These are phyloP conservation scores for Eucalyptus erythrocorys DNA, from an alignment of 345 rosid genomes.

Conservation along the genomic window DNA sequence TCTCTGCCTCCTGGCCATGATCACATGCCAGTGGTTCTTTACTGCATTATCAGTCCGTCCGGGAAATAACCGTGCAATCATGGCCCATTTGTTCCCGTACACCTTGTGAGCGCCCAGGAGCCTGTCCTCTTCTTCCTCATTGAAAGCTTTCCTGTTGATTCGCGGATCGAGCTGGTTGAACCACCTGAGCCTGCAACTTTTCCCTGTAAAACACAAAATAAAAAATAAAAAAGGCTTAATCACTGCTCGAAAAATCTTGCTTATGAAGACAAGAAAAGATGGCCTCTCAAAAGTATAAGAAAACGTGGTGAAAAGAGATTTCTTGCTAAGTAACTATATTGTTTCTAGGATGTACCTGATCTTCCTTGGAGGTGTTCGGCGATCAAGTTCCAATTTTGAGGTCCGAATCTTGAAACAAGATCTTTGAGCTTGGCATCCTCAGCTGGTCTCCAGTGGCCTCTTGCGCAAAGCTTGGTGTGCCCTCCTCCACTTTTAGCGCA, in stretches of 20 bases:
- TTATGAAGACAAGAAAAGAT: background rate
- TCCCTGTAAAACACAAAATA: constrained; percentile 8
- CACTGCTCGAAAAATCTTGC: background rate
- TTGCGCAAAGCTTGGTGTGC: background rate
- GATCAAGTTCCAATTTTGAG: constrained; percentile 10
- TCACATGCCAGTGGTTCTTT: constrained; percentile 11
- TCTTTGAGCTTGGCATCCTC: constrained; percentile 6
- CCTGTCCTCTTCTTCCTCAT: constrained; percentile 31
- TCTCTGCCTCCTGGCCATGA: constrained; percentile 4
- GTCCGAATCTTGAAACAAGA: constrained; percentile 1
- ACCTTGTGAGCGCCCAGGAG: constrained; percentile 23
- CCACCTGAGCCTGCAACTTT: constrained; percentile 44
- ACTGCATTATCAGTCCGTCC: constrained; percentile 13
- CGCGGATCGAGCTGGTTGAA: constrained; percentile 40
- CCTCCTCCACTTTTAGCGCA: background rate
- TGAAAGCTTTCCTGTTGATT: constrained; percentile 25
- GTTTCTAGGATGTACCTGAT: background rate
- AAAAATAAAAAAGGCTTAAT: background rate
- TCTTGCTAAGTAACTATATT: background rate
- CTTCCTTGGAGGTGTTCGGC: constrained; percentile 1
- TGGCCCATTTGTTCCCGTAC: constrained; percentile 38
- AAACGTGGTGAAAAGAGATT: background rate
- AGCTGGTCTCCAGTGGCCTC: constrained; percentile 10
- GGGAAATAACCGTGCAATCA: constrained; percentile 7
- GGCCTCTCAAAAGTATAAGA: background rate